phyloP scores from a whole-genome alignment of 768 basidiomycete species.

The Artomyces pyxidatus region DNA sequence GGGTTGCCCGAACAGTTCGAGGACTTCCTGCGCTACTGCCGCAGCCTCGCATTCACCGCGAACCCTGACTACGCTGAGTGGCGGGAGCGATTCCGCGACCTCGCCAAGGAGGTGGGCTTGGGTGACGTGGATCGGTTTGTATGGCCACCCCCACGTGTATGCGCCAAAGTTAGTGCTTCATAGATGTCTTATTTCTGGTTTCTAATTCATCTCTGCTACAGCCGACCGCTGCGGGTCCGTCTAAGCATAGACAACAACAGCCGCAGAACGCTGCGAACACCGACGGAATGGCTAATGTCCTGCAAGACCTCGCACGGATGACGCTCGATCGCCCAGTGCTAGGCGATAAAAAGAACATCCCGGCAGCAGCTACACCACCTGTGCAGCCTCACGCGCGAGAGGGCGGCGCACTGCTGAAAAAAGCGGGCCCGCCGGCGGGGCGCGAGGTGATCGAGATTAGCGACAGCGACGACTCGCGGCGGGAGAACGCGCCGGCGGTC shows the following conservation, averaged over 20 bases:
- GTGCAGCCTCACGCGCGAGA: conserved; percentile 1
- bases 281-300: background rate
- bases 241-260: background rate
- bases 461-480: conserved; percentile 25
- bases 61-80: conserved; percentile 60
- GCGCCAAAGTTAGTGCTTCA: conserved; percentile 21
- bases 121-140: conserved; percentile 51
- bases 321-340: conserved; percentile 10
- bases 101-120: conserved; percentile 56
- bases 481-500: conserved; percentile 22
- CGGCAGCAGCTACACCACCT: background rate
- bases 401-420: background rate
- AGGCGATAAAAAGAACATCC: conserved; percentile 15
- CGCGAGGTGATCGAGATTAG: conserved; percentile 40
- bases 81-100: conserved; percentile 54
- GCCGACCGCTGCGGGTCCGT: background rate
- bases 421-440: conserved; percentile 8
- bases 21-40: conserved; percentile 66
- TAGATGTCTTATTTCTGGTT: conserved; percentile 12
- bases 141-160: conserved; percentile 47
- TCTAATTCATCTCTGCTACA: conserved; percentile 31
- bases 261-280: background rate
- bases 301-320: conserved; percentile 8
- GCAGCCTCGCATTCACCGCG: conserved; percentile 60
- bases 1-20: conserved; percentile 67